Evolutionary conservation across 495 filamentous ascomycete genomes (phyloP).

Genomic region (Aspergillus taichungensis): DNA sequence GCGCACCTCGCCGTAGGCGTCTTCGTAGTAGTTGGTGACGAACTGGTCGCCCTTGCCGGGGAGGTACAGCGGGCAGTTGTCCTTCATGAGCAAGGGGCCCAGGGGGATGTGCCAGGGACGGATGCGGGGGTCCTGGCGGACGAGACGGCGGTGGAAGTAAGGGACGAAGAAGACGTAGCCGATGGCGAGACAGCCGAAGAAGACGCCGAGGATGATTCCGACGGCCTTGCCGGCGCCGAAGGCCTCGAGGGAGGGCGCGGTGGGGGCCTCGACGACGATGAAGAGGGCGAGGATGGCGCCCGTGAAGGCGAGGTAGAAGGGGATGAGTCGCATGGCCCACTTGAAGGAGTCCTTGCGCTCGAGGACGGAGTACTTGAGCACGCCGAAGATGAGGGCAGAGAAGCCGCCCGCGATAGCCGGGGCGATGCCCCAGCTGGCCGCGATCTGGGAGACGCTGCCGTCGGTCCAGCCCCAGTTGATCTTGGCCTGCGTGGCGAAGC

Average conservation of each 20-base stretch:
- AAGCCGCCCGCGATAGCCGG: conserved; percentile 51
- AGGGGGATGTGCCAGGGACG: conserved; percentile 48
- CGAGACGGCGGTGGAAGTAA: conserved; percentile 51
- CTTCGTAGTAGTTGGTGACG: conserved; percentile 45
- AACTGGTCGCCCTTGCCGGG: conserved; percentile 34
- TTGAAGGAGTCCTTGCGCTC: conserved; percentile 49
- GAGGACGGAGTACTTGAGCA: conserved; percentile 56
- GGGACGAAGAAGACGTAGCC: conserved; percentile 52
- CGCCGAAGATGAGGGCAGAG: conserved; percentile 52
- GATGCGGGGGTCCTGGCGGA: conserved; percentile 46
- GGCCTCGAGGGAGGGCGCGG: conserved; percentile 28
- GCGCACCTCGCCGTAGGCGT: conserved; percentile 18
- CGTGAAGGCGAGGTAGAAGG: conserved; percentile 54
- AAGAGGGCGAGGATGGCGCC: conserved; percentile 54
- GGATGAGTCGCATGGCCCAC: conserved; percentile 47
- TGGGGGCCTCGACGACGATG: conserved; percentile 40
- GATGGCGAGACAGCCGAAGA: conserved; percentile 44
- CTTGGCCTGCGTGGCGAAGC: conserved; percentile 48
- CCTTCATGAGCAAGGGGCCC: conserved; percentile 45
- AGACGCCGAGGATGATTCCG: conserved; percentile 51
- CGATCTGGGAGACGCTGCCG: conserved; percentile 47
- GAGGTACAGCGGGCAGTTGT: conserved; percentile 37
- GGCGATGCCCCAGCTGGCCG: conserved; percentile 54
- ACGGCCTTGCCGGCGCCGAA: conserved; percentile 42
- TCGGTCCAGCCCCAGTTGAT: conserved; percentile 48